phyloP scores from a whole-genome alignment of 2,329 filamentous ascomycete species.

The Cladophialophora carrionii region DNA sequence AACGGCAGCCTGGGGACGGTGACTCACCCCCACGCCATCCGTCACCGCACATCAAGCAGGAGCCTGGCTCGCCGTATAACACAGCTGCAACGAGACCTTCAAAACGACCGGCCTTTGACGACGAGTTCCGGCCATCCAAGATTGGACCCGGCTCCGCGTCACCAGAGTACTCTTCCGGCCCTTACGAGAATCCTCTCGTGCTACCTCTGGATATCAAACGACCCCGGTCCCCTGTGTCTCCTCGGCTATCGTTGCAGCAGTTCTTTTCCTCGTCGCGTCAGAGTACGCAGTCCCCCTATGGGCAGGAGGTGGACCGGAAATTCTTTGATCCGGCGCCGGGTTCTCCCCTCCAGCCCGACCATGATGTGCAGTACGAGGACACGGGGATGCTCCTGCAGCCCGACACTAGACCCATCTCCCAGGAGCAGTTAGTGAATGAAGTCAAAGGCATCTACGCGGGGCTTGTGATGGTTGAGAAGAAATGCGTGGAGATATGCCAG shows the following conservation, averaged over 20 bases:
- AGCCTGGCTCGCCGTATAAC: constrained; percentile 9
- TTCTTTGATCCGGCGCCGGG: neutral
- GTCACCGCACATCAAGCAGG: constrained; percentile 14
- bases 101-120: constrained; percentile 28
- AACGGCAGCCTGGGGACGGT: neutral
- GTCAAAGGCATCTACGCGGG: constrained; percentile 65
- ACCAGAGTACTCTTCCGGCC: constrained; percentile 19
- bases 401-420: constrained; percentile 69
- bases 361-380: constrained; percentile 10
- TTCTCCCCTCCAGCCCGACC: constrained; percentile 6
- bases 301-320: constrained; percentile 2
- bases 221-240: constrained; percentile 8
- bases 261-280: neutral
- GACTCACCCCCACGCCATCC: constrained; percentile 4
- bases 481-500: constrained; percentile 82
- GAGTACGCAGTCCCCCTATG: neutral
- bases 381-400: constrained; percentile 52
- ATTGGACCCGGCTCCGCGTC: constrained; percentile 25
- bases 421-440: constrained; percentile 77
- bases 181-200: constrained; percentile 5
- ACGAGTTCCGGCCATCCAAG: constrained; percentile 24
- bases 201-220: constrained; percentile 19
- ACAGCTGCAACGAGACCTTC: constrained; percentile 9
- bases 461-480: constrained; percentile 66
- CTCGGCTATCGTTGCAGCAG: neutral